Evolutionary conservation across 352 stramenopile species (phyloP), one percentile per base, ranked within the genome.

Genomic region (Globisporangium viniferum): DNA sequence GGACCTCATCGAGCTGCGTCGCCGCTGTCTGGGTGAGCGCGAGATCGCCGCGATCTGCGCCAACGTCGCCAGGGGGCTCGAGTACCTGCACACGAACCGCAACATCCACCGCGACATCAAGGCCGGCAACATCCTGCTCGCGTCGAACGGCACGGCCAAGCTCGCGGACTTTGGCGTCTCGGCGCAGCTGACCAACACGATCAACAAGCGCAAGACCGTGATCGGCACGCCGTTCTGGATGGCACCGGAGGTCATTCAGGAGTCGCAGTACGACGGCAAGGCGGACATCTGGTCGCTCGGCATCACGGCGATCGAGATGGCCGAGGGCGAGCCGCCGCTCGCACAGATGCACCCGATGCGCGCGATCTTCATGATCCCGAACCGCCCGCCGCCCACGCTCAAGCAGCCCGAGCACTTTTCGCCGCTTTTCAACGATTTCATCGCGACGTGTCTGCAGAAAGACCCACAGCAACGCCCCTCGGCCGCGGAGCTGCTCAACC

Each of bases 221-320:
- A 91, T 96, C 48, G 91, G 91, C 29, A 97, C 91, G 20, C 91
- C 91, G 6, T 97, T 95, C 73, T 97, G 90, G 89, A 97, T 97
- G 91, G 90, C 91, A 24, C 90, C 90, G 5, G 90, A 97, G 66
- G 91, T 97, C 41, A 97, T 97, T 55, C 83, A 92, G 68, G 79
- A 97, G 78, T 83, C 90, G 22, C 74, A 88, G 59, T 95, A 96
- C 69, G 86, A 96, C 66, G 75, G 62, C 75, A 98, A 99, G 78
- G 97, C 97, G 18, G 98, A 99, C 79, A 99, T 99, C 73, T 99
- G 98, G 98, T 99, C 93, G 76, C 90, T 99, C 24, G 98, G 98
- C 15, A 99, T 99, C 76, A 99, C 98, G 5, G 97, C 96, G 18
- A 78, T 99, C 44, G 98, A 99, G 82, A 76, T 97, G 76, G 90